A percentile compares a stretch with the other conserved stretches of the same genome.
phyloP scores from a whole-genome alignment of 305 asterid genomes.

The Solanum hybrid region DNA sequence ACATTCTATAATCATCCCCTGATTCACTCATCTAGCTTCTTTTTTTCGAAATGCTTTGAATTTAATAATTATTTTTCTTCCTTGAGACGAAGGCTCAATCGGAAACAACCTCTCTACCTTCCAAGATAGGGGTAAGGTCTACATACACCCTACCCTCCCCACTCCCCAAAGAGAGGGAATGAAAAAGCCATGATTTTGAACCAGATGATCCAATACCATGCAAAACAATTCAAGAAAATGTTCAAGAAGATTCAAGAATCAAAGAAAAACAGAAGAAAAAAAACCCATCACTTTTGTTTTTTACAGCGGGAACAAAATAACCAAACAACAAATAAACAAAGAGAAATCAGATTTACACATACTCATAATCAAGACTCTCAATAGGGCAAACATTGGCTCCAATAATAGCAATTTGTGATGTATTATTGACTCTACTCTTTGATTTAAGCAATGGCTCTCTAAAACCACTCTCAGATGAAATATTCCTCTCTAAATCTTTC shows the following conservation, averaged over 20 bases:
- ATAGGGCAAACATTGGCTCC: constrained; percentile 85
- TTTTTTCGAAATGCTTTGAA: neutral
- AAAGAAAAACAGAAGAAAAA: neutral
- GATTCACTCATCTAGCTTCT: neutral
- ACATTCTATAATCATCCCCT: neutral
- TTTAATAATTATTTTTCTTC: neutral
- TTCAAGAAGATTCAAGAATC: neutral
- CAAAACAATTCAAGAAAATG: neutral
- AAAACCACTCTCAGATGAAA: neutral
- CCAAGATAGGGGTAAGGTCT: neutral
- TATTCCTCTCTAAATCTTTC: neutral
- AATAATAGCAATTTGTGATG: constrained; percentile 86
- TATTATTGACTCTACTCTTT: constrained; percentile 49
- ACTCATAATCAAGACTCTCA: constrained; percentile 84
- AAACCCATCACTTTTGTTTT: neutral
- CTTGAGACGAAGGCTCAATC: neutral
- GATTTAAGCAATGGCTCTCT: constrained; percentile 52
- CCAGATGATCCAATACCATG: neutral
- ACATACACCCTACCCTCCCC: neutral
- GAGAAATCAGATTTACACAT: constrained; percentile 5
- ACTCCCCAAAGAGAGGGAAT: neutral
- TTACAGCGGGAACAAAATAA: neutral
- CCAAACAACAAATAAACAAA: neutral
- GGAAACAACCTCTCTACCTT: neutral
- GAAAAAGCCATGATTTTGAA: neutral